A percentile compares a stretch with the other conserved stretches of the same genome.
phyloP scores from a whole-genome alignment of 2,329 filamentous ascomycete genomes.

The Furcasterigmium sp. region DNA sequence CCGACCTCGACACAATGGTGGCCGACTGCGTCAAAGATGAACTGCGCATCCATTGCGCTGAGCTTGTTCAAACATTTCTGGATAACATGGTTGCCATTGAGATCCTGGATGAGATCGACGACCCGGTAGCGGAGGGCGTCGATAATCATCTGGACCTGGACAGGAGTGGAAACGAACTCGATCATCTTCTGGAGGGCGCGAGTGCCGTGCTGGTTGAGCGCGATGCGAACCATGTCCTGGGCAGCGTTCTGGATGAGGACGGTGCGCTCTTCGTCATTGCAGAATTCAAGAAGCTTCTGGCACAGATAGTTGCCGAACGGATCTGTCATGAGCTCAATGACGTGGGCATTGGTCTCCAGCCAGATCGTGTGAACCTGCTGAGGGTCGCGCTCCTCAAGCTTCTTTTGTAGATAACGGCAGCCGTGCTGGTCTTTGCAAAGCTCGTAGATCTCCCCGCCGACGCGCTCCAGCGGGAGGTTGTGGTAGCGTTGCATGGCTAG shows the following conservation, averaged over 20 bases:
- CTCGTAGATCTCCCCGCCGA: conserved; percentile 77
- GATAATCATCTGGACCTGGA: conserved; percentile 85
- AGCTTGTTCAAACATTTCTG: conserved; percentile 98
- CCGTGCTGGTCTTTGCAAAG: conserved; percentile 98
- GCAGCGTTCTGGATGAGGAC: conserved; percentile 86
- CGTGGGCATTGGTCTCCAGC: conserved; percentile 85
- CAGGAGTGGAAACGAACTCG: conserved; percentile 81
- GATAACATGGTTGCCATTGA: conserved; percentile 98
- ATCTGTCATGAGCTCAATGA: conserved; percentile 97
- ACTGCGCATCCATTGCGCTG: conserved; percentile 75
- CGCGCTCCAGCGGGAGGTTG: conserved; percentile 75
- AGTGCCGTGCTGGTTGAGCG: conserved; percentile 94
- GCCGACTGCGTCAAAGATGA: conserved; percentile 95
- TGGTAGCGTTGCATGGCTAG: conserved; percentile 72
- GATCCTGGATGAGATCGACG: conserved; percentile 90
- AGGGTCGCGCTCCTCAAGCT: conserved; percentile 82
- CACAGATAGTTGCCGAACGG: conserved; percentile 99
- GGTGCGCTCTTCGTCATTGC: conserved; percentile 92
- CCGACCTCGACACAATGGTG: conserved; percentile 83
- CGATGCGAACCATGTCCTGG: conserved; percentile 83
- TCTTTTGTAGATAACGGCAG: conserved; percentile 94
- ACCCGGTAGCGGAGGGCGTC: conserved; percentile 77
- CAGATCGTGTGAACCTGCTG: conserved; percentile 91
- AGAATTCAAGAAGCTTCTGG: conserved; percentile 95
- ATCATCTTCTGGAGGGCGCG: conserved; percentile 99